These are phyloP conservation scores for Tuber calosporum DNA, from an alignment of 495 filamentous ascomycete genomes.

Conservation along the genomic window DNA sequence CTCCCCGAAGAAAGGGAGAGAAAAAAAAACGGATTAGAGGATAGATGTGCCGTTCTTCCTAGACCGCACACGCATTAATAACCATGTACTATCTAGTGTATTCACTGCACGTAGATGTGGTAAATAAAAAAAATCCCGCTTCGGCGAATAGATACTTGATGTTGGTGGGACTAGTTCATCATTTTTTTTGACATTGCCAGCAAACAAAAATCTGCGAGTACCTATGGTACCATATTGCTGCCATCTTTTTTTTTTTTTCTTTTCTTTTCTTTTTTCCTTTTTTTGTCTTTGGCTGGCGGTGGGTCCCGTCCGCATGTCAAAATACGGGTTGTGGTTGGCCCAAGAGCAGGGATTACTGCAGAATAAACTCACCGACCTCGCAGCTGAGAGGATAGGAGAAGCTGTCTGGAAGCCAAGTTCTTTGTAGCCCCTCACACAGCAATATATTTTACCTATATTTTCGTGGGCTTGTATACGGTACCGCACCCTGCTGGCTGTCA, in stretches of 20 bases:
- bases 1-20: background rate
- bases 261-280: too few relatives aligned
- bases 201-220: background rate
- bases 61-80: background rate
- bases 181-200: background rate
- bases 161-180: background rate
- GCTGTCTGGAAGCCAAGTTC: background rate
- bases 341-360: background rate
- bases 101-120: background rate
- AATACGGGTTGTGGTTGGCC: background rate
- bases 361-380: slow-evolving; percentile 3
- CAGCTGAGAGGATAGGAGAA: background rate
- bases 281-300: background rate
- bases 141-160: background rate
- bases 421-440: background rate
- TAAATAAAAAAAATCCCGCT: background rate
- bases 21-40: background rate
- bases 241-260: background rate
- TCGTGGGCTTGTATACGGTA: background rate
- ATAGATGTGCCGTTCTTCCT: background rate
- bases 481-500: background rate
- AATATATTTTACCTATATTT: background rate
- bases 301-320: background rate
- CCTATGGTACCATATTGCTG: background rate
- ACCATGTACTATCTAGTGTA: background rate